Base-by-base conservation (phyloP, 1,284 basidiomycete species). In the Moesziomyces sp. region DNA sequence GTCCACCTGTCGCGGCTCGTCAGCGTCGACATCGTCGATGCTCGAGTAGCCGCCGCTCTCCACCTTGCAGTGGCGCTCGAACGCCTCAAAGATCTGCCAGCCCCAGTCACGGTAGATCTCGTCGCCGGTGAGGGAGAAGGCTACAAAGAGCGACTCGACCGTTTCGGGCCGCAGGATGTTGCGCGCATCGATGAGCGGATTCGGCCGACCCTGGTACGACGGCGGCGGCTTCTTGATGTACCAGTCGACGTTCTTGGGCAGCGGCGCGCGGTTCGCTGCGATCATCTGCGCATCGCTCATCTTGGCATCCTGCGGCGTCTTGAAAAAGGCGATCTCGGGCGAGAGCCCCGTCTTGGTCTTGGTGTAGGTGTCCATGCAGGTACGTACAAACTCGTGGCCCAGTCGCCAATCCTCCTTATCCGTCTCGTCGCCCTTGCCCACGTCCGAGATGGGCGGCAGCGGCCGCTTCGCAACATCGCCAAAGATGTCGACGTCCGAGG, bases 101-200 rank as follows among this genome's bases (percentile, higher is more conserved):
- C 93, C 94, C 83, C 90, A 89, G 33, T 91, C 88, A 14, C 95
- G 90, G 82, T 97, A 97, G 47, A 88, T 87, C 30, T 87, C 83
- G 78, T 97, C 90, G 18, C 94, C 93, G 0, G 94, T 96, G 8
- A 93, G 86, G 16, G 94, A 89, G 85, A 87, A 88, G 0, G 93
- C 95, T 58, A 95, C 86, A 86, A 97, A 95, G 30, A 97, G 89
- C 0, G 93, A 94, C 85, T 98, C 95, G 42, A 95, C 90, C 2
- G 95, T 97, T 85, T 98, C 95, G 2, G 95, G 95, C 4, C 93
- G 92, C 21, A 82, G 58, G 71, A 97, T 96, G 83, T 97, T 97
- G 57, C 93, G 89, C 13, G 93, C 92, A 77, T 97, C 94, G 59
- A 87, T 93, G 87, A 66, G 89, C 85, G 58, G 89, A 85, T 42